phyloP scores from a whole-genome alignment of 2,329 filamentous ascomycete genomes.

The Furcasterigmium sp. region DNA sequence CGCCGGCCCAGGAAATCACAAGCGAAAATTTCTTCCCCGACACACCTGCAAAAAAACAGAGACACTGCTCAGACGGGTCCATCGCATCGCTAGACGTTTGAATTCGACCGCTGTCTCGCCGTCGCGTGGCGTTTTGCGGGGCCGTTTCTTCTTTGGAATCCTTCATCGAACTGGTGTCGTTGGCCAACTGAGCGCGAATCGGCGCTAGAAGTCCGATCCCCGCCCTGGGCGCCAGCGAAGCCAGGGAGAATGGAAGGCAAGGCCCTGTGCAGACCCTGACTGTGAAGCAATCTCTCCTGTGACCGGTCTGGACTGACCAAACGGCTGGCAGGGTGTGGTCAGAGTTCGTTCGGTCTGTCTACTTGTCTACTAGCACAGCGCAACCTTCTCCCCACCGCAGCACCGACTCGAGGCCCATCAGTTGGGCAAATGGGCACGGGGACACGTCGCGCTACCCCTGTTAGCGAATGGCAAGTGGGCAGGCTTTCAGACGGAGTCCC shows the following conservation, averaged over 20 bases:
- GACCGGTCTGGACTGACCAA: too few relatives aligned
- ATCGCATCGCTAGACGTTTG: background rate
- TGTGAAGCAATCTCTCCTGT: too few relatives aligned
- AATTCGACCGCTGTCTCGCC: conserved; percentile 14
- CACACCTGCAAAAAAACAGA: background rate
- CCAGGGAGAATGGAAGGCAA: too few relatives aligned
- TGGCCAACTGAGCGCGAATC: background rate
- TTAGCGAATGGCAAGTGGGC: too few relatives aligned
- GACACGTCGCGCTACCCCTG: too few relatives aligned
- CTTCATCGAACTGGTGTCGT: background rate
- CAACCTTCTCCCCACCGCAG: background rate
- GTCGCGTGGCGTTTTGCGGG: conserved; percentile 15
- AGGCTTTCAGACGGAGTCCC: background rate
- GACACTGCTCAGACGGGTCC: conserved; percentile 4
- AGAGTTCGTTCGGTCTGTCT: background rate
- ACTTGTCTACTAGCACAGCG: too few relatives aligned
- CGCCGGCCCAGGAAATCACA: background rate
- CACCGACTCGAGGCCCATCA: background rate
- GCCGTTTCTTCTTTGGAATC: background rate
- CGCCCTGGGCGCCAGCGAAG: background rate
- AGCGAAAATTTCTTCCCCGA: conserved; percentile 1
- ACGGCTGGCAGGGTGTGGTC: background rate
- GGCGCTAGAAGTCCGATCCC: background rate
- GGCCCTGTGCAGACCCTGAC: too few relatives aligned
- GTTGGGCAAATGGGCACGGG: too few relatives aligned